A percentile compares a stretch with the other conserved stretches of the same genome.
These are phyloP conservation scores for Leccinum imitatum DNA, from an alignment of 768 basidiomycete genomes.

Conservation along the genomic window DNA sequence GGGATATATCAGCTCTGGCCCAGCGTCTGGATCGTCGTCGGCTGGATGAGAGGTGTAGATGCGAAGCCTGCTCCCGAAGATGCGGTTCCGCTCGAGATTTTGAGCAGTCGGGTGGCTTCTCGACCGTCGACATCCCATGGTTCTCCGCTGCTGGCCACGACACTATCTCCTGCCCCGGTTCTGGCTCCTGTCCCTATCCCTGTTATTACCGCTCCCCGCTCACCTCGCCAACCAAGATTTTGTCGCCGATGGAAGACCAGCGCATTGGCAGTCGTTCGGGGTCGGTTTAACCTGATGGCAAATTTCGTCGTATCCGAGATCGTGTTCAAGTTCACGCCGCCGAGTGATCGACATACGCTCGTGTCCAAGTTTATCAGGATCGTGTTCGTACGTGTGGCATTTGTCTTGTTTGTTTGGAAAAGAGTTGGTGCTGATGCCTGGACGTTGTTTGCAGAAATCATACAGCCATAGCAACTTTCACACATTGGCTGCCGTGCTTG, in stretches of 20 bases:
- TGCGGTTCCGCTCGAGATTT: too few relatives aligned
- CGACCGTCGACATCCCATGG: too few relatives aligned
- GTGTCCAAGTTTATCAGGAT: slow-evolving; percentile 81
- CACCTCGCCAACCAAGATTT: too few relatives aligned
- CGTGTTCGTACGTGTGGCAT: slow-evolving; percentile 62
- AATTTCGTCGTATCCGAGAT: slow-evolving; percentile 83
- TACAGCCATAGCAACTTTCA: slow-evolving; percentile 77
- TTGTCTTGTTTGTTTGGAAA: neutral
- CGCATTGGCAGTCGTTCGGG: slow-evolving; percentile 70
- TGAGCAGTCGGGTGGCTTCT: too few relatives aligned
- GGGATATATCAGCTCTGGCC: too few relatives aligned
- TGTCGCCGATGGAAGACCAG: slow-evolving; percentile 49
- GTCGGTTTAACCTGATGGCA: slow-evolving; percentile 81
- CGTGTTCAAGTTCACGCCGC: slow-evolving; percentile 56
- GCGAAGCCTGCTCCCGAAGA: too few relatives aligned
- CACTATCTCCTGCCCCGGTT: too few relatives aligned
- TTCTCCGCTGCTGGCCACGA: too few relatives aligned
- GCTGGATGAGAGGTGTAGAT: too few relatives aligned
- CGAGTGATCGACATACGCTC: slow-evolving; percentile 59
- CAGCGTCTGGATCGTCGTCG: too few relatives aligned
- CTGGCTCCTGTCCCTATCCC: too few relatives aligned
- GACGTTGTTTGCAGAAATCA: slow-evolving; percentile 57
- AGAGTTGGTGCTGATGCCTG: neutral
- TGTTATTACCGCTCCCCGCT: too few relatives aligned
- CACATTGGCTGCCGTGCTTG: slow-evolving; percentile 75